Base-by-base conservation (phyloP, 768 basidiomycete species). In the Tricholoma sp. region DNA sequence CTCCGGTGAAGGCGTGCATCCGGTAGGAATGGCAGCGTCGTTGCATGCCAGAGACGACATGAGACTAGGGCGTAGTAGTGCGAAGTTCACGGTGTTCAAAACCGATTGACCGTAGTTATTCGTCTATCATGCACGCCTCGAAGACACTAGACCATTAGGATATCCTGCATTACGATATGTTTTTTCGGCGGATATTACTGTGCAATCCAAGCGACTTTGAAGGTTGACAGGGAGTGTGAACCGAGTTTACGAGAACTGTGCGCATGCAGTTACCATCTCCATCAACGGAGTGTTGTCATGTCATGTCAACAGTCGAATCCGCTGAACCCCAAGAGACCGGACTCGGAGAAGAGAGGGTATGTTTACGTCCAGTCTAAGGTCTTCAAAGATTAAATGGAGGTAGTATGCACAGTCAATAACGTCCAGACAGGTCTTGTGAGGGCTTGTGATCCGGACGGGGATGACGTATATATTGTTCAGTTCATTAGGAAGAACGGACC, bases 271-370 rank as follows among this genome's bases (percentile, higher is more conserved):
- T 50, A 52, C 46, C 55, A 52, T 43, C 27, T 45, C 59, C 57
- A 63, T 63, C 59, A 57, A 39, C 19, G 54, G 46, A 43, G 57
- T 18, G 59, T 61, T 61, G 59, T 57, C 64, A 63, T 58, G 64
- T 52, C 59, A 61, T 65, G 62, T 62, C 63, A 59, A 16, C 53
- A 53, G 52, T 54, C 27, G 49, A 43, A 50, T 32, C 39, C 39
- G 31, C 51, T 19, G 43, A 43, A 32, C 22, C 34, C 39, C 41
- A 24, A 43, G 29, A 34, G 0, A 39, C 32, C 47, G n/a, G n/a
- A n/a, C n/a, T n/a, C n/a, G n/a, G 27, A 54, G 41, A 31, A 54
- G 27, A 35, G 52, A 21, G 24, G 11, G 2, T 10, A 18, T 29
- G 10, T 43, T 45, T 45, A 19, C 27, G 41, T 45, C 32, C 32